phyloP scores from a whole-genome alignment of 2,329 filamentous ascomycete species.

The Chrysosporium keratinophilum region DNA sequence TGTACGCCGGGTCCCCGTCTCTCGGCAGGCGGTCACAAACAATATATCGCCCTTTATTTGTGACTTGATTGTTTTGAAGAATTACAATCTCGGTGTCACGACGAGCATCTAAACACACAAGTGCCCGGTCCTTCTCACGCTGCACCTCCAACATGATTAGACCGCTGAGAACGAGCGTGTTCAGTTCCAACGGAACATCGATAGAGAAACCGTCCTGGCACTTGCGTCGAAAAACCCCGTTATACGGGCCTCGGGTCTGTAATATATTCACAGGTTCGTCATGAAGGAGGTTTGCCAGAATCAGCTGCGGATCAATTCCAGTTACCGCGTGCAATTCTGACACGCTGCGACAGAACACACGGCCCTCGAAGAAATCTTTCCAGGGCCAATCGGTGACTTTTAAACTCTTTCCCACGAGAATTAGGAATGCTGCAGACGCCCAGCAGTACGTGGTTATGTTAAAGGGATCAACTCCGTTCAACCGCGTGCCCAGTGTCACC shows the following conservation, averaged over 20 bases:
- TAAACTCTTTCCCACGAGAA: background rate
- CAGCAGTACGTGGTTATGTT: background rate
- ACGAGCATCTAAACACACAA: too few relatives aligned
- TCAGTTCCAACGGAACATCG: background rate
- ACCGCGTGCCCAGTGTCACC: background rate
- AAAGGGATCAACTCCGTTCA: background rate
- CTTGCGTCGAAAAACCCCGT: background rate
- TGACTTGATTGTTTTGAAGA: too few relatives aligned
- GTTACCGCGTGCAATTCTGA: background rate
- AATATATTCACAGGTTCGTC: background rate
- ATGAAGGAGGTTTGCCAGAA: background rate
- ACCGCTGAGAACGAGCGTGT: background rate
- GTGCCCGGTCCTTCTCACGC: too few relatives aligned
- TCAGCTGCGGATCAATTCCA: background rate
- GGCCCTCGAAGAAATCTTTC: background rate
- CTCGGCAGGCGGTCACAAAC: too few relatives aligned
- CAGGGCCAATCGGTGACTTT: background rate
- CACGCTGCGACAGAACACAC: background rate
- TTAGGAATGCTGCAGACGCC: background rate
- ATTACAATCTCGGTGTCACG: too few relatives aligned
- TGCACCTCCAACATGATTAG: too few relatives aligned
- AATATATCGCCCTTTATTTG: too few relatives aligned
- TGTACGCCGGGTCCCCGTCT: too few relatives aligned
- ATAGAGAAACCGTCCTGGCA: background rate
- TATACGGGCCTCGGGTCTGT: background rate